These are phyloP conservation scores for Hordeum marinum DNA, from an alignment of 176 grass and related monocot genomes.

Conservation along the genomic window DNA sequence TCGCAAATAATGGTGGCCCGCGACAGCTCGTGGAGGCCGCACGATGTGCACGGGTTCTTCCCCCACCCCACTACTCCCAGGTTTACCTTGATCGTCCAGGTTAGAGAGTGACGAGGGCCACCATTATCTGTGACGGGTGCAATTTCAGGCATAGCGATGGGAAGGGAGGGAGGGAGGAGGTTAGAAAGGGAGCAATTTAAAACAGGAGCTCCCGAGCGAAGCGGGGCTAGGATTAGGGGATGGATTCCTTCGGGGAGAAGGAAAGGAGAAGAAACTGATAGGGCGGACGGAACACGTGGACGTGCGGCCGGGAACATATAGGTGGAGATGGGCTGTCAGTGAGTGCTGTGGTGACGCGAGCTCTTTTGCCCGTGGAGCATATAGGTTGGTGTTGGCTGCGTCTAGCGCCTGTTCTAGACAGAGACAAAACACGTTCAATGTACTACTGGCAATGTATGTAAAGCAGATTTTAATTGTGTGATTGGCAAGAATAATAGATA, in stretches of 20 bases:
- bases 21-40: slow-evolving; percentile 32
- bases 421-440: neutral
- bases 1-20: slow-evolving; percentile 66
- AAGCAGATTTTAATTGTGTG: no score
- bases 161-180: neutral
- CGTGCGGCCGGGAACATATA: no score
- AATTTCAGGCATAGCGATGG: slow-evolving; percentile 16
- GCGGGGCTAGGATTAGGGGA: slow-evolving; percentile 36
- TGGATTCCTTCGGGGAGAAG: neutral
- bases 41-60: slow-evolving; percentile 36
- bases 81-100: slow-evolving; percentile 36
- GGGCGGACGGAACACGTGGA: slow-evolving; percentile 9
- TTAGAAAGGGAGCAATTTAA: neutral
- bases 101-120: neutral
- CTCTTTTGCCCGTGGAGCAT: neutral
- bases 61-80: slow-evolving; percentile 50
- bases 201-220: slow-evolving; percentile 28
- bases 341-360: neutral
- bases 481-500: no score
- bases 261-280: neutral
- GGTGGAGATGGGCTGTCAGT: neutral
- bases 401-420: neutral
- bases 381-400: neutral
- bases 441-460: neutral
- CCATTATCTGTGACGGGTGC: no score